phyloP scores from a whole-genome alignment of 2,329 filamentous ascomycete species.

The Pyrenophora seminiperda region DNA sequence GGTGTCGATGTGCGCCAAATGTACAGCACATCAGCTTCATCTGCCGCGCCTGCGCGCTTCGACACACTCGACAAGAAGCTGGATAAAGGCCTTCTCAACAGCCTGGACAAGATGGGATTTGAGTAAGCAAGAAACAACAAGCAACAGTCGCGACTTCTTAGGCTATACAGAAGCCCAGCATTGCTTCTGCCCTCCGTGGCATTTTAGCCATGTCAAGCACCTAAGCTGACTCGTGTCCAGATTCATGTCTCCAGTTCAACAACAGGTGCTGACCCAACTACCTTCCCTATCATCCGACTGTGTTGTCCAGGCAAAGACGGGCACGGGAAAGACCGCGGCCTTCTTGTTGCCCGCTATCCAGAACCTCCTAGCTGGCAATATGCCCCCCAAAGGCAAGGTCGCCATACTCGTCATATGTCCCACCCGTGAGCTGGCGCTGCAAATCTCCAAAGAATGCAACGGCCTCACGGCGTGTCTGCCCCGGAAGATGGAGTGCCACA shows the following conservation, averaged over 20 bases:
- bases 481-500: slow-evolving; percentile 50
- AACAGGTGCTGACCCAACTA: slow-evolving; percentile 58
- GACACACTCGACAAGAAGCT: slow-evolving; percentile 35
- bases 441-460: slow-evolving; percentile 56
- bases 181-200: too few relatives aligned
- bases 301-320: slow-evolving; percentile 60
- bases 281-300: slow-evolving; percentile 58
- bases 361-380: slow-evolving; percentile 48
- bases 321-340: slow-evolving; percentile 57
- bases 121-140: slow-evolving; percentile 31
- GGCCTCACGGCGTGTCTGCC: slow-evolving; percentile 51
- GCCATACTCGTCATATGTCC: slow-evolving; percentile 56
- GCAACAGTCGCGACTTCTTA: not conserved
- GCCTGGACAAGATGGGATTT: slow-evolving; percentile 46
- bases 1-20: slow-evolving; percentile 32
- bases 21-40: slow-evolving; percentile 31
- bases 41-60: slow-evolving; percentile 32
- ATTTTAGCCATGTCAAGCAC: too few relatives aligned
- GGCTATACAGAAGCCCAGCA: too few relatives aligned
- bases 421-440: slow-evolving; percentile 56
- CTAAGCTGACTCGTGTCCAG: slow-evolving; percentile 26
- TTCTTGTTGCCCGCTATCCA: slow-evolving; percentile 57
- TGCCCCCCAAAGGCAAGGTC: slow-evolving; percentile 46
- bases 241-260: slow-evolving; percentile 60
- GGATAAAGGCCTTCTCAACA: slow-evolving; percentile 35